Percentiles rank a stretch among this genome's conserved stretches.
Conservation (phyloP, 2,329 filamentous ascomycete genomes). For the Colletotrichum tofieldiae region DNA sequence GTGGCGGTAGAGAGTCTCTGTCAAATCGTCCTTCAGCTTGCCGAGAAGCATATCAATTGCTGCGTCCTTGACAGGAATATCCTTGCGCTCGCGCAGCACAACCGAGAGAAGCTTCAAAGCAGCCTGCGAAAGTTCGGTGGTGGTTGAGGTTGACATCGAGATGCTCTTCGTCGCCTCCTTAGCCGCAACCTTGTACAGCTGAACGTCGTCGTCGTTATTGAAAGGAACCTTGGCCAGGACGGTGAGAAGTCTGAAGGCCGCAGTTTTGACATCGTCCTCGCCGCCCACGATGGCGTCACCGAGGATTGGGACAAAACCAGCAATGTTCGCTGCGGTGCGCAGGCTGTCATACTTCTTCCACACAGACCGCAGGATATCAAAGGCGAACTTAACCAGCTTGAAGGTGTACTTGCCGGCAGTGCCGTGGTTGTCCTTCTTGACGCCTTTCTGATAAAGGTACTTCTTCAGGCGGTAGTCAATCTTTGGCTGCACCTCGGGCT, state of each 20-base stretch:
- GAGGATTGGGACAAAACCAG: conserved; percentile 89
- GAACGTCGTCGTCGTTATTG: conserved; percentile 75
- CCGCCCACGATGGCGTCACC: conserved; percentile 88
- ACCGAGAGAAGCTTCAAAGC: conserved; percentile 90
- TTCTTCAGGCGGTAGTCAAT: conserved; percentile 76
- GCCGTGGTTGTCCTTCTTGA: conserved; percentile 81
- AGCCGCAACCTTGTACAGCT: conserved; percentile 82
- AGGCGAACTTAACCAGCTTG: conserved; percentile 89
- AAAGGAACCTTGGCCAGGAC: conserved; percentile 90
- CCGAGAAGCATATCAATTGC: conserved; percentile 87
- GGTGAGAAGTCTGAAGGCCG: conserved; percentile 87
- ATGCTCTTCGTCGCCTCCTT: conserved; percentile 89
- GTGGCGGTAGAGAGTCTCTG: conserved; percentile 92
- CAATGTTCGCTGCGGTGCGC: conserved; percentile 83
- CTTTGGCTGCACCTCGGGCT: conserved; percentile 66
- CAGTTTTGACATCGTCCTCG: conserved; percentile 94
- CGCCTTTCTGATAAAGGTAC: conserved; percentile 86
- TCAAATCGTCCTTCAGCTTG: conserved; percentile 88
- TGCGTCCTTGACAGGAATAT: conserved; percentile 83
- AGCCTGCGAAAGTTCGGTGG: conserved; percentile 87
- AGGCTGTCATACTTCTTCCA: conserved; percentile 88
- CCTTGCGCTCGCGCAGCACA: conserved; percentile 85
- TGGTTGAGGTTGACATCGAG: conserved; percentile 82
- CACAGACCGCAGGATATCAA: conserved; percentile 90
- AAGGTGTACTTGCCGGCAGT: conserved; percentile 85